A percentile compares a stretch with the other conserved stretches of the same genome.
These are phyloP conservation scores for Anisodus acutangulus DNA, from an alignment of 257 asterid genomes.

Conservation along the genomic window DNA sequence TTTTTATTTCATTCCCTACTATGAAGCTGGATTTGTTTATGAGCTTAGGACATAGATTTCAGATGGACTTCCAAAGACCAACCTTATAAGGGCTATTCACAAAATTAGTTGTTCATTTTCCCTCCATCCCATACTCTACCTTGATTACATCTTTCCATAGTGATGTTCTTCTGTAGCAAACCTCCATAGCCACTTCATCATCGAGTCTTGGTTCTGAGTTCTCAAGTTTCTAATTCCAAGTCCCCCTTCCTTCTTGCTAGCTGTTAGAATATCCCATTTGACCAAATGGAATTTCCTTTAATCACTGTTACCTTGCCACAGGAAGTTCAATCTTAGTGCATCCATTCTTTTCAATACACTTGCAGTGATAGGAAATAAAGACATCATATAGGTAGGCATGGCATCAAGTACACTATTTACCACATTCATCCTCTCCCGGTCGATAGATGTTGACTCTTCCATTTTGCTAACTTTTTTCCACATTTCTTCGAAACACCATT, in stretches of 20 bases:
- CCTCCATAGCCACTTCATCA: neutral
- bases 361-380: neutral
- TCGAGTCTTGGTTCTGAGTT: neutral
- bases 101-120: neutral
- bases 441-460: no score
- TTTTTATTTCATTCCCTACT: neutral
- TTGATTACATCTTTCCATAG: neutral
- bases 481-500: no score
- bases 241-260: neutral
- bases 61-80: neutral
- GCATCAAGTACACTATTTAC: no score
- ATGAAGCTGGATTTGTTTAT: neutral
- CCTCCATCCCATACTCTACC: neutral
- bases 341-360: neutral
- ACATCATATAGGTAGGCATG: neutral
- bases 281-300: neutral
- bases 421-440: no score
- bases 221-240: neutral
- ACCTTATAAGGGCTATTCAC: neutral
- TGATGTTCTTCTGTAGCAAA: neutral
- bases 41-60: neutral
- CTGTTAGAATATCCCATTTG: neutral
- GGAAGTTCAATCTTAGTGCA: neutral
- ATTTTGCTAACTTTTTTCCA: no score
- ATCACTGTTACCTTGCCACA: neutral